Evolutionary conservation across 768 basidiomycete genomes (phyloP).

Genomic region (Kwoniella botswanensis): DNA sequence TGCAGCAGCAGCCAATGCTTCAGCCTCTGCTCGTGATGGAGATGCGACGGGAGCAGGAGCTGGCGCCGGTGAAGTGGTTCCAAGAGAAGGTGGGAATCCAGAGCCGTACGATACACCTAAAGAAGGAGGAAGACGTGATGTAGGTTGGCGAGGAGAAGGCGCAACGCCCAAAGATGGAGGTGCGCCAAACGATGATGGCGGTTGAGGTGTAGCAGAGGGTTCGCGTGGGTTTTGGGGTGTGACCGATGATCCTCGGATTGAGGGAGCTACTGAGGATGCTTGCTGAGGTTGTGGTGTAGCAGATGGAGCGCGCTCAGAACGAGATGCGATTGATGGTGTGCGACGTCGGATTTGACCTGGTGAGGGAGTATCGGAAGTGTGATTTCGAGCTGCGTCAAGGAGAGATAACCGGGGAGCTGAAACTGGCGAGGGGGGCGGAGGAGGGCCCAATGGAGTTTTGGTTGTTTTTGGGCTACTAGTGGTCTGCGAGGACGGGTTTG

Average conservation of each 20-base stretch:
- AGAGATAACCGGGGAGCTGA: conserved; percentile 12
- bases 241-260: conserved; percentile 13
- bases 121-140: not conserved
- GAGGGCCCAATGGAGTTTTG: not conserved
- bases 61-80: conserved; percentile 2
- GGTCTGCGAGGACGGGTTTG: not conserved
- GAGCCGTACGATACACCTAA: not conserved
- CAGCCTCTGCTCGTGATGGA: not conserved
- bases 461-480: not conserved
- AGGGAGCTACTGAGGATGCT: conserved; percentile 12
- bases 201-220: conserved; percentile 16
- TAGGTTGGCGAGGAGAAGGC: not conserved
- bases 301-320: conserved; percentile 18
- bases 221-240: conserved; percentile 12
- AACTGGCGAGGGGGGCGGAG: not conserved
- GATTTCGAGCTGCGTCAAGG: conserved; percentile 19
- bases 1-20: conserved; percentile 18
- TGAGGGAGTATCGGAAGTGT: conserved; percentile 15
- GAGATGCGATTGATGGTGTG: conserved; percentile 22
- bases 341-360: conserved; percentile 22
- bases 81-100: conserved; percentile 17
- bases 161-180: not conserved
- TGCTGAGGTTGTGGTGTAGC: conserved; percentile 16
- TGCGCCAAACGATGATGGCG: not conserved
- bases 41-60: not conserved